These are phyloP conservation scores for Paraphaeosphaeria minitans DNA, from an alignment of 2,329 filamentous ascomycete species.

Conservation along the genomic window DNA sequence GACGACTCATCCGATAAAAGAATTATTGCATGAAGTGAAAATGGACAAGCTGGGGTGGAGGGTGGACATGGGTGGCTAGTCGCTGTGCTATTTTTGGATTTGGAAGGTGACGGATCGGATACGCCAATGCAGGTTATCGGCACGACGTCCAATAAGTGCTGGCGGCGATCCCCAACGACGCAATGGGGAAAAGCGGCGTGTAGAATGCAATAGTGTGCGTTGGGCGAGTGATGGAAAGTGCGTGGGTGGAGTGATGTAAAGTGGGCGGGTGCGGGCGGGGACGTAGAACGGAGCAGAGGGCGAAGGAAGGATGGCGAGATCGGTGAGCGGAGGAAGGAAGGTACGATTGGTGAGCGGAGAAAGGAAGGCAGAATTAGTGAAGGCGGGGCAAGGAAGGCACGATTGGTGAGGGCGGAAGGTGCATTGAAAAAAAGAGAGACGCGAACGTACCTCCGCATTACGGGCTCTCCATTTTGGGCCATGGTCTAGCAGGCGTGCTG, in stretches of 20 bases:
- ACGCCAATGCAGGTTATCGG: constrained; percentile 47
- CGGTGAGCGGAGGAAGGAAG: neutral
- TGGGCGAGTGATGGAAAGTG: neutral
- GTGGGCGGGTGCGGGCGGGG: neutral
- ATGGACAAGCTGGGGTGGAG: constrained; percentile 39
- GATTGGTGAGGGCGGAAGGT: constrained; percentile 14
- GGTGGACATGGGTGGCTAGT: constrained; percentile 39
- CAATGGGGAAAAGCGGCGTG: neutral
- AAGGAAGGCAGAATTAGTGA: too few species aligned
- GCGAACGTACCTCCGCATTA: constrained; percentile 68
- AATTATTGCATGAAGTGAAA: constrained; percentile 22
- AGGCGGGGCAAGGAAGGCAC: neutral
- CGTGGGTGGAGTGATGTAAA: neutral
- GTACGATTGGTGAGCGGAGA: neutral
- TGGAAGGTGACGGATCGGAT: constrained; percentile 41
- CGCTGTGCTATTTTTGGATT: constrained; percentile 44
- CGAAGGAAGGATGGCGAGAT: neutral
- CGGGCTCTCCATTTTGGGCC: constrained; percentile 56
- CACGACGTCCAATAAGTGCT: constrained; percentile 31
- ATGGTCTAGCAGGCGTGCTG: constrained; percentile 26
- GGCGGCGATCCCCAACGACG: constrained; percentile 19
- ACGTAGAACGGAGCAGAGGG: neutral
- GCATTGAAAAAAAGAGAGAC: constrained; percentile 17
- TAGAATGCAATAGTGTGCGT: neutral
- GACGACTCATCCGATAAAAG: constrained; percentile 14